Evolutionary conservation across 2,329 filamentous ascomycete genomes (phyloP).

Genomic region (Fusarium devonianum): DNA sequence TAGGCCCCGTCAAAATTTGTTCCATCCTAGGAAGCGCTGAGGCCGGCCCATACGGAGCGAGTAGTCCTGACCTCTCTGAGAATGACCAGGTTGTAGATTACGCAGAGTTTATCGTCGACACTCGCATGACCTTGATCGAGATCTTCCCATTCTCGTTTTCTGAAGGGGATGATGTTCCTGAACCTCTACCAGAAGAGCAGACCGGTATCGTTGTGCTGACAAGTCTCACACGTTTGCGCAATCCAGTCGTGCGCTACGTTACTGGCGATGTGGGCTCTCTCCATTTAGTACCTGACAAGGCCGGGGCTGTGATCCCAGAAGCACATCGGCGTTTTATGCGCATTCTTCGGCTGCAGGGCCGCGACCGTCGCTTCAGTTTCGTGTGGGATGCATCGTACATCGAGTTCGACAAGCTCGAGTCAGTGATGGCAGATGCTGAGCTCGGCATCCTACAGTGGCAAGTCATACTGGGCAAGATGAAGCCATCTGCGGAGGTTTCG

Average conservation of each 20-base stretch:
- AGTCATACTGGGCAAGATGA: constrained; percentile 45
- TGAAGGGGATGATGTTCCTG: neutral
- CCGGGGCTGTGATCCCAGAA: constrained; percentile 26
- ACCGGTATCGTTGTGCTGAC: constrained; percentile 52
- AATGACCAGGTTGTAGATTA: constrained; percentile 4
- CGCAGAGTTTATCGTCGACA: constrained; percentile 51
- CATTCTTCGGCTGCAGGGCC: constrained; percentile 50
- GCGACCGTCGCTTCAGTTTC: constrained; percentile 54
- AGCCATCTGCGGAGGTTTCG: constrained; percentile 34
- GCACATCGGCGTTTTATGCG: constrained; percentile 39
- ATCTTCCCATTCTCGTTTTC: constrained; percentile 42
- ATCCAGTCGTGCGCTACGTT: constrained; percentile 54
- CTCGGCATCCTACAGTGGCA: constrained; percentile 53
- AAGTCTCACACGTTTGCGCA: constrained; percentile 50
- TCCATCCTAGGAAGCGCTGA: constrained; percentile 54
- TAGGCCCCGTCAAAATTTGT: constrained; percentile 47
- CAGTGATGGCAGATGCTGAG: constrained; percentile 33
- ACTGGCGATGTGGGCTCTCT: constrained; percentile 53
- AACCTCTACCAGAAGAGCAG: constrained; percentile 43
- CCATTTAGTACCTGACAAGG: constrained; percentile 42
- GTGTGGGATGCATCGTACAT: constrained; percentile 50
- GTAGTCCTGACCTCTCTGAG: constrained; percentile 42
- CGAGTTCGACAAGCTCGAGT: constrained; percentile 45
- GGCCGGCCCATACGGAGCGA: constrained; percentile 50
- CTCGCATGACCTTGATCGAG: constrained; percentile 47